Conservation (phyloP, 2,329 filamentous ascomycete genomes). For the Penicillium sp. region DNA sequence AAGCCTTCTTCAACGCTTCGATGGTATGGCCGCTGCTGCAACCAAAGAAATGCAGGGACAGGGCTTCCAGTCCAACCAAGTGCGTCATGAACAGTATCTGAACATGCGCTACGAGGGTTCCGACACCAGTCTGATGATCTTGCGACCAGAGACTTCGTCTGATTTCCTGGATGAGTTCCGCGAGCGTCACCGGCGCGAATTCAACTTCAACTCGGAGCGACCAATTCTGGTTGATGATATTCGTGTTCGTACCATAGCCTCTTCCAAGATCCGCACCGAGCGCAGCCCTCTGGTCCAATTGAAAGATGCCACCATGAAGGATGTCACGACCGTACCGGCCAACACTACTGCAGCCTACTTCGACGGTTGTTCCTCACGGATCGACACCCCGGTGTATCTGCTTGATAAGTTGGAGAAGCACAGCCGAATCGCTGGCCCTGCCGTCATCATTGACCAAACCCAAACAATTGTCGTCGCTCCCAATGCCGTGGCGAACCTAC, state of each 20-base stretch:
- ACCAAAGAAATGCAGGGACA: constrained; percentile 40
- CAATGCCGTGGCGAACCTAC: constrained; percentile 67
- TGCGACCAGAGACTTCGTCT: constrained; percentile 68
- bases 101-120: constrained; percentile 51
- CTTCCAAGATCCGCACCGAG: constrained; percentile 55
- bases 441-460: constrained; percentile 66
- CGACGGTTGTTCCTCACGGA: constrained; percentile 27
- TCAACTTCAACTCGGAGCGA: constrained; percentile 80
- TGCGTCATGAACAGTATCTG: constrained; percentile 45
- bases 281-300: constrained; percentile 68
- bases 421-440: constrained; percentile 56
- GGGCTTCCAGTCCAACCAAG: constrained; percentile 40
- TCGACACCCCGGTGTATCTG: constrained; percentile 37
- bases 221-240: constrained; percentile 89
- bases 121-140: constrained; percentile 48
- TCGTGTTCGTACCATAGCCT: constrained; percentile 78
- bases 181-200: constrained; percentile 82
- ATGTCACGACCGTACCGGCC: constrained; percentile 58
- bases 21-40: constrained; percentile 64
- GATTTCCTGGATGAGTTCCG: constrained; percentile 79
- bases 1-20: constrained; percentile 64
- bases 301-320: constrained; percentile 40
- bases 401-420: constrained; percentile 33
- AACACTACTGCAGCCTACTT: constrained; percentile 38
- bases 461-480: constrained; percentile 92